Percentiles rank a stretch among this genome's conserved stretches.
phyloP scores from a whole-genome alignment of 1,284 basidiomycete genomes.

The Pseudomicrostroma phylloplanum region DNA sequence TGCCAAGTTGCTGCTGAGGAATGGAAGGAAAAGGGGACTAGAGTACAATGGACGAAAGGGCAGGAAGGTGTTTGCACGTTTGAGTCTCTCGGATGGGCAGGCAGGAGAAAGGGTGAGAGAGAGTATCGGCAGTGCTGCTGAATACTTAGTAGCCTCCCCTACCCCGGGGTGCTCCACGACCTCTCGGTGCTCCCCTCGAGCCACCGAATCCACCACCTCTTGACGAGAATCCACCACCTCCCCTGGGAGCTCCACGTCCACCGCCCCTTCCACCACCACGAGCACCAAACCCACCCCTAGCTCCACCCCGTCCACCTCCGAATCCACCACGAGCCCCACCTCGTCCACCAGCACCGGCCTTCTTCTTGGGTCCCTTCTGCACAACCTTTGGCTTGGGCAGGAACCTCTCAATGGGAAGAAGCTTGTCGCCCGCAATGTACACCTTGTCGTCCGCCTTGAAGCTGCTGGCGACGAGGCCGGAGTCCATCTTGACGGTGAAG shows the following conservation, averaged over 20 bases:
- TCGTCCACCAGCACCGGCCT: slow-evolving; percentile 9
- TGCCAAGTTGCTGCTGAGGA: no score
- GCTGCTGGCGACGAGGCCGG: slow-evolving; percentile 87
- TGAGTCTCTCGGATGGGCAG: no score
- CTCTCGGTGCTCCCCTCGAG: slow-evolving; percentile 20
- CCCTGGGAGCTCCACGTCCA: slow-evolving; percentile 7
- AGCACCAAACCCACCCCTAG: background rate
- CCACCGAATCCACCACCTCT: slow-evolving; percentile 29
- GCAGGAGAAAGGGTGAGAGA: no score
- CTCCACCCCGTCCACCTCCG: slow-evolving; percentile 5
- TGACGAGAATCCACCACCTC: slow-evolving; percentile 10
- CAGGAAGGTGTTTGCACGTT: no score
- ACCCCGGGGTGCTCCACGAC: slow-evolving; percentile 16
- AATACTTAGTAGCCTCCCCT: slow-evolving; percentile 6
- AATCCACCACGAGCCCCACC: slow-evolving; percentile 1
- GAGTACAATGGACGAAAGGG: no score
- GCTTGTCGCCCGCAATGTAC: slow-evolving; percentile 90
- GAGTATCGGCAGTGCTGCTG: no score
- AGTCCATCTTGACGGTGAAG: slow-evolving; percentile 95
- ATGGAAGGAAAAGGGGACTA: no score
- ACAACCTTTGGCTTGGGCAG: slow-evolving; percentile 82
- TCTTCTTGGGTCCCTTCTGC: slow-evolving; percentile 27
- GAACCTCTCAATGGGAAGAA: slow-evolving; percentile 92
- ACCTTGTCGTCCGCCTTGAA: slow-evolving; percentile 98
- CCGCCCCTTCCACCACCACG: slow-evolving; percentile 17